These are phyloP conservation scores for Boletus speciosus DNA, from an alignment of 768 basidiomycete genomes.

Conservation along the genomic window DNA sequence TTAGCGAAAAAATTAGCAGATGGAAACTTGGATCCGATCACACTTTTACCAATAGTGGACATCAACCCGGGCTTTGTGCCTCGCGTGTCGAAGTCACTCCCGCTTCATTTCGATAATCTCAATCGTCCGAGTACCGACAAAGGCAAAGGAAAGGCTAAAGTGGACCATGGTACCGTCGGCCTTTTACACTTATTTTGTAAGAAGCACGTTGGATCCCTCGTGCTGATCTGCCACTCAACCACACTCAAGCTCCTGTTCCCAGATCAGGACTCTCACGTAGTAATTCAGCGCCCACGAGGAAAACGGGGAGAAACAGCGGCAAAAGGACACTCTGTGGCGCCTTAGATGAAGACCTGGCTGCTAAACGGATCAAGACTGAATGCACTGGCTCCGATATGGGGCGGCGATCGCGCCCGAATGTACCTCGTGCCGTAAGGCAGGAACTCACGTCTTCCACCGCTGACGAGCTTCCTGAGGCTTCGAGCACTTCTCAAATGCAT, in stretches of 20 bases:
- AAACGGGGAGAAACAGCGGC: slow-evolving; percentile 60
- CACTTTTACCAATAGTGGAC: slow-evolving; percentile 67
- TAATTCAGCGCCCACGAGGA: slow-evolving; percentile 30
- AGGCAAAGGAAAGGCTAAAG: slow-evolving; percentile 46
- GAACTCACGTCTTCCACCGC: slow-evolving; percentile 1
- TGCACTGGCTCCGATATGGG: slow-evolving; percentile 20
- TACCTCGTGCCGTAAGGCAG: slow-evolving; percentile 15
- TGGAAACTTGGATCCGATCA: slow-evolving; percentile 71
- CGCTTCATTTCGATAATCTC: slow-evolving; percentile 29
- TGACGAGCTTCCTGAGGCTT: slow-evolving; percentile 27
- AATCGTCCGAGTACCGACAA: slow-evolving; percentile 32
- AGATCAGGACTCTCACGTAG: slow-evolving; percentile 24
- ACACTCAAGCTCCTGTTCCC: slow-evolving; percentile 24
- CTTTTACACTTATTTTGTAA: slow-evolving; percentile 66
- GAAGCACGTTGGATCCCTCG: slow-evolving; percentile 31
- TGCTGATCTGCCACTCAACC: slow-evolving; percentile 36
- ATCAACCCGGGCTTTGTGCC: slow-evolving; percentile 69
- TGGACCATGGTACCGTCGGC: slow-evolving; percentile 27
- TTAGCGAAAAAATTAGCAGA: slow-evolving; percentile 64
- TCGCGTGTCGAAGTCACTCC: slow-evolving; percentile 43
- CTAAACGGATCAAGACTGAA: slow-evolving; percentile 44
- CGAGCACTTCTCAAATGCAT: slow-evolving; percentile 21
- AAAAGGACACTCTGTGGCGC: slow-evolving; percentile 71
- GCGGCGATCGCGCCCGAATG: slow-evolving; percentile 25
- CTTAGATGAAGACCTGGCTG: slow-evolving; percentile 60